Evolutionary conservation across 257 asterid genomes (phyloP).

Genomic region (Capsicum chinense): DNA sequence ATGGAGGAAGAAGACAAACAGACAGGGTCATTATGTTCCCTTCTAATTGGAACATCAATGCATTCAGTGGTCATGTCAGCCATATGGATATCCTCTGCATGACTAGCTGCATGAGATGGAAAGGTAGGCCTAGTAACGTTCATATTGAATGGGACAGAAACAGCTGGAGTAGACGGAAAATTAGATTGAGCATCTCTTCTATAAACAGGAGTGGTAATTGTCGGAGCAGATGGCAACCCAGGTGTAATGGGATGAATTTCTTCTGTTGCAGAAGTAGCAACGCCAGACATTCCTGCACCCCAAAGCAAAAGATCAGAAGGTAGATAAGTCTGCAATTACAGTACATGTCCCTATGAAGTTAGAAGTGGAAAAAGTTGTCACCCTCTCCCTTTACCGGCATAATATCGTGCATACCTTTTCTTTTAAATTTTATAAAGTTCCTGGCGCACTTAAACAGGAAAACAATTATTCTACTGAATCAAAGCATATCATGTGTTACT

Average conservation of each 20-base stretch:
- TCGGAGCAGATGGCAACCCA: slow-evolving; percentile 37
- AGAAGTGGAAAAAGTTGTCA: background rate
- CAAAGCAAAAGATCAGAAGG: background rate
- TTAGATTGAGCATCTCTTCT: slow-evolving; percentile 19
- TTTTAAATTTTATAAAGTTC: background rate
- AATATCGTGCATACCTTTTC: background rate
- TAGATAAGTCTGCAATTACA: background rate
- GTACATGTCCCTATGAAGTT: background rate
- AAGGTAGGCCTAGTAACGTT: slow-evolving; percentile 36
- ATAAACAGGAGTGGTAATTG: background rate
- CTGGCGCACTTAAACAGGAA: background rate
- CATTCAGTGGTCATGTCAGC: slow-evolving; percentile 39
- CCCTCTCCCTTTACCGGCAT: background rate
- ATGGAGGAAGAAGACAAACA: slow-evolving; percentile 25
- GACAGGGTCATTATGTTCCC: slow-evolving; percentile 39
- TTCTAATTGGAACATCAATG: slow-evolving; percentile 32
- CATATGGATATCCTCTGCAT: slow-evolving; percentile 32
- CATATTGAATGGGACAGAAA: slow-evolving; percentile 31
- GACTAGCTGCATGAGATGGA: slow-evolving; percentile 28
- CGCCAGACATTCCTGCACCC: slow-evolving; percentile 45
- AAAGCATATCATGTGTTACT: slow-evolving; percentile 15
- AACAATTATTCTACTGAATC: background rate
- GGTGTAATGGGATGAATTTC: slow-evolving; percentile 38
- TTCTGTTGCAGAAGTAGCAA: slow-evolving; percentile 36
- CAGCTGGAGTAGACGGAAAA: slow-evolving; percentile 25